Percentiles rank a stretch among this genome's conserved stretches.
These are phyloP conservation scores for Fusarium pininemorale DNA, from an alignment of 2,329 filamentous ascomycete genomes.

Conservation along the genomic window DNA sequence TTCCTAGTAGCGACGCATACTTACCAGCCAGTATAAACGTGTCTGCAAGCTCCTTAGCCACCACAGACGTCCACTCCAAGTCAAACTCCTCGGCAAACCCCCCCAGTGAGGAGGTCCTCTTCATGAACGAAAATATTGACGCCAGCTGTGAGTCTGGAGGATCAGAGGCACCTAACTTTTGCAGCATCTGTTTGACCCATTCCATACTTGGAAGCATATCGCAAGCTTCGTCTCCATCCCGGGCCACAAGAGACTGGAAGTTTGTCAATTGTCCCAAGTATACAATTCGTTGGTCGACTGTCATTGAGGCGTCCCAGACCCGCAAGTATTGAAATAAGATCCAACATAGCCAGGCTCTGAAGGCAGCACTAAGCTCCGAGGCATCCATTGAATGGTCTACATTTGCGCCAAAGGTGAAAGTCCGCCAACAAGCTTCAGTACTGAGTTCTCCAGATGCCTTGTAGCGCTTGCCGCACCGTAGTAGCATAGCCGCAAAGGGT, in stretches of 20 bases:
- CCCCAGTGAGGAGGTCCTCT: not conserved
- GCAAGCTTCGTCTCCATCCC: fast-evolving
- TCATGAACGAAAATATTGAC: not conserved
- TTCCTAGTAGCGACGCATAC: not conserved
- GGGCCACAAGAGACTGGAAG: not conserved
- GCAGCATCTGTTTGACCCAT: not conserved
- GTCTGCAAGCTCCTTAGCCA: not conserved
- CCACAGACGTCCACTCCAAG: not conserved
- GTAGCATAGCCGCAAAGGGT: not conserved
- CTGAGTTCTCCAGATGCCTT: not conserved
- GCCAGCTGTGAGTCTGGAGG: not conserved
- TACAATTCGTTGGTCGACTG: not conserved
- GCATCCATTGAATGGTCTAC: not conserved
- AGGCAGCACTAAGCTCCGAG: not conserved
- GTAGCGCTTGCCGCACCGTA: not conserved
- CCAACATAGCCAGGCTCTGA: not conserved
- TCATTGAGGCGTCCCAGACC: not conserved
- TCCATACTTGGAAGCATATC: not conserved
- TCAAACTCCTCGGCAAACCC: not conserved
- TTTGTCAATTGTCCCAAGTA: not conserved
- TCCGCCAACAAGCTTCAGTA: not conserved
- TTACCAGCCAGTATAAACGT: not conserved
- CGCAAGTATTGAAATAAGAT: not conserved
- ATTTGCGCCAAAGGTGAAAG: not conserved
- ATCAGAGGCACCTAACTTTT: not conserved